Percentiles rank a stretch among this genome's conserved stretches.
Evolutionary conservation across 2,329 filamentous ascomycete genomes (phyloP).

Genomic region (Trichoderma simmonsii): DNA sequence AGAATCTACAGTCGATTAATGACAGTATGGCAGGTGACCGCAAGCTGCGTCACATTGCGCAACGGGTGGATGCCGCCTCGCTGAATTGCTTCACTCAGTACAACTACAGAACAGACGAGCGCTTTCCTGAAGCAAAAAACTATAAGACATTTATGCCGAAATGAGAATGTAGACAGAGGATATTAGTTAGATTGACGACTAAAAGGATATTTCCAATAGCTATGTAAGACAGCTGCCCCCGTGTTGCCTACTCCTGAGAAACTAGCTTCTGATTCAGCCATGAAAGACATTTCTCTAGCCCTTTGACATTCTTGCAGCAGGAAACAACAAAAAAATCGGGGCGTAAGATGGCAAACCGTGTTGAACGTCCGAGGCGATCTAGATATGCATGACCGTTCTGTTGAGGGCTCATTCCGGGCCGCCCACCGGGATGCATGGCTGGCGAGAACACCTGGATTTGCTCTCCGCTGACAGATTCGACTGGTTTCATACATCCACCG

Average conservation of each 20-base stretch:
- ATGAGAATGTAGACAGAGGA: not conserved
- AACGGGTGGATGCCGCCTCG: no score
- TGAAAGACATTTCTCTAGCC: not conserved
- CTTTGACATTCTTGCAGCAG: not conserved
- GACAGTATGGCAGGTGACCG: no score
- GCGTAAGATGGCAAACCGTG: not conserved
- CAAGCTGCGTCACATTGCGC: no score
- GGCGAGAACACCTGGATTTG: not conserved
- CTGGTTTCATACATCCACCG: not conserved
- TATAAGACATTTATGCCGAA: not conserved
- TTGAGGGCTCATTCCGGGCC: not conserved
- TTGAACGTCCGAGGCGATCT: not conserved
- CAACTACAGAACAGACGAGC: no score
- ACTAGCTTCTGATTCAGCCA: not conserved
- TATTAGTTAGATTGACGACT: not conserved
- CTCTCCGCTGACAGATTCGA: not conserved
- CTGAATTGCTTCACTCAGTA: no score
- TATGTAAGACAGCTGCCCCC: not conserved
- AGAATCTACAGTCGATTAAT: no score
- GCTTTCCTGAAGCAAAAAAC: not conserved
- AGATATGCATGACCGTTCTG: not conserved
- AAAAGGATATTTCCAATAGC: not conserved
- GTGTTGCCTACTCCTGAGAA: not conserved
- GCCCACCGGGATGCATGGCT: not conserved
- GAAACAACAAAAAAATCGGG: not conserved